These are phyloP conservation scores for Trichoderma sp. DNA, from an alignment of 2,329 filamentous ascomycete genomes.

Conservation along the genomic window DNA sequence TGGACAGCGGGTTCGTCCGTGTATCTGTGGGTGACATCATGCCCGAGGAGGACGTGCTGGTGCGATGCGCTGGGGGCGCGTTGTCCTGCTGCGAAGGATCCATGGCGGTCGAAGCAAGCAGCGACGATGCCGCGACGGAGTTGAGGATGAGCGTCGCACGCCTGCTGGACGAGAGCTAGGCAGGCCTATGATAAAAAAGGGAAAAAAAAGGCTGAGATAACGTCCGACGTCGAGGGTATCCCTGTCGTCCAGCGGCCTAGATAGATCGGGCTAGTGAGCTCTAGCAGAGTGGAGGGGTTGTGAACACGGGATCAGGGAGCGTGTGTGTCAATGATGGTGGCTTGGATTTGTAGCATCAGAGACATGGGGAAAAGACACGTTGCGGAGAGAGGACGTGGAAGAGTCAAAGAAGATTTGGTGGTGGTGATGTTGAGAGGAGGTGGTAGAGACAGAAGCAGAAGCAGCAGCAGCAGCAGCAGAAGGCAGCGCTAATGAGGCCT, in stretches of 20 bases:
- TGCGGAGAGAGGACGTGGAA: not conserved
- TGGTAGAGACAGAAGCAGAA: not conserved
- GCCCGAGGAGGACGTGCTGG: slow-evolving; percentile 44
- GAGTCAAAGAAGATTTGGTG: not conserved
- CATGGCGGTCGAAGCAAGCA: slow-evolving; percentile 43
- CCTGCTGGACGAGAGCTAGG: slow-evolving; percentile 12
- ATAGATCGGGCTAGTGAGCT: slow-evolving; percentile 28
- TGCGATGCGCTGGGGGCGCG: slow-evolving; percentile 43
- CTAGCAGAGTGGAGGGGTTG: slow-evolving; percentile 28
- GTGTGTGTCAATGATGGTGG: slow-evolving; percentile 20
- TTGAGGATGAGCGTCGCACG: slow-evolving; percentile 16
- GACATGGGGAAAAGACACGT: slow-evolving; percentile 3
- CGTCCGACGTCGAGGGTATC: slow-evolving; percentile 10
- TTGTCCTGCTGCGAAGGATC: slow-evolving; percentile 46
- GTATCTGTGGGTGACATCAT: slow-evolving; percentile 56
- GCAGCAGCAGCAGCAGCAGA: not conserved
- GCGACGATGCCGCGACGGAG: slow-evolving; percentile 20
- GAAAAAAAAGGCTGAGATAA: slow-evolving; percentile 26
- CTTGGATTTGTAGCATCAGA: slow-evolving; percentile 1
- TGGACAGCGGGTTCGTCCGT: slow-evolving; percentile 43
- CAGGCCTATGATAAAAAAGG: slow-evolving; percentile 17
- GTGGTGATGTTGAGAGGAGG: not conserved
- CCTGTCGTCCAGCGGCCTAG: slow-evolving; percentile 22
- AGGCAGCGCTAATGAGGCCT: not conserved
- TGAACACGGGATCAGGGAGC: slow-evolving; percentile 28